Base-by-base conservation (phyloP, 1,284 basidiomycete genomes). In the Ustilago trichophora region DNA sequence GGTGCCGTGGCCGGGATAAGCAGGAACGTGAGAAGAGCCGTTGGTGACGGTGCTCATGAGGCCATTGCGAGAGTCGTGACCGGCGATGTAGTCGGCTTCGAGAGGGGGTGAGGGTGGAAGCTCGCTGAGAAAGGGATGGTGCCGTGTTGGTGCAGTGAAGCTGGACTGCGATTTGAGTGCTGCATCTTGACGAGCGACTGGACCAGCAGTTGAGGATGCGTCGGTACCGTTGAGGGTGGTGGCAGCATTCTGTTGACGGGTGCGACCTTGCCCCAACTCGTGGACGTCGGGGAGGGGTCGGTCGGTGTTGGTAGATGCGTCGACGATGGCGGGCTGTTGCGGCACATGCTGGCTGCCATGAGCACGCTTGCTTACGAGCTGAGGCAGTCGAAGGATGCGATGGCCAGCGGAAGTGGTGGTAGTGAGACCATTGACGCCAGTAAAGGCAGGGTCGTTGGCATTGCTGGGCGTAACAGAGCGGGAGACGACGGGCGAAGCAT, bases 91-190 rank as follows among this genome's bases (percentile, higher is more conserved):
- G 35, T 74, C 70, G 8, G 73, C 60, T 41, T 77, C 75, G 19
- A 75, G 62, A 3, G 75, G 75, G 15, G 75, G 75, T 2, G 72
- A 75, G 13, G 75, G 75, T 29, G 75, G 75, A 13, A 77, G 64
- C 49, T 77, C 75, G 57, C 70, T 65, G 42, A 75, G 56, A 18
- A 76, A 63, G 2, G 74, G 69, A 46, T 73, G 67, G 27, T 68
- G 64, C 9, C 68, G 55, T 10, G 68, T 64, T 4, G 68, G 68
- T 3, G 72, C 72, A 4, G 68, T 71, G 46, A 58, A 69, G 51
- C 58, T 60, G 19, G 52, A 55, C 34, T 65, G 62, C 10, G 57
- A 60, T 31, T 64, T 72, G 50, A 56, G 52, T 7, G 65, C 65
- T 22, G 45, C 46, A 35, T 67, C 64, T 13, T 70, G 56, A 26